These are phyloP conservation scores for Arabis hirsuta DNA, from an alignment of 345 rosid species.

Conservation along the genomic window DNA sequence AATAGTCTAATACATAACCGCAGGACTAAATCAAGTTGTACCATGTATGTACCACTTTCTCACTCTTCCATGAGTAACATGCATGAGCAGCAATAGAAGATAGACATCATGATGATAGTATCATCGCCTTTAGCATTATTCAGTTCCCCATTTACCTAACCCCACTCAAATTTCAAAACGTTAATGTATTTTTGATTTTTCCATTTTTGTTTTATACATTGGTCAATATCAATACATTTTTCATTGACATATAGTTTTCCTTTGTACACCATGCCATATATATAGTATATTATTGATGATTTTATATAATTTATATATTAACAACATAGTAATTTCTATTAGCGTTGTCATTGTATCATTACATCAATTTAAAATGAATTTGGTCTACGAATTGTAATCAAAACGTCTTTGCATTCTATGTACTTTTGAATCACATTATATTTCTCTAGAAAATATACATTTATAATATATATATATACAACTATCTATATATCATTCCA, in stretches of 20 bases:
- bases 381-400: neutral
- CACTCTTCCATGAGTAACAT: slow-evolving; percentile 39
- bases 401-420: neutral
- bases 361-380: neutral
- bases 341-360: neutral
- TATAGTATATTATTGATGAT: no score
- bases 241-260: neutral
- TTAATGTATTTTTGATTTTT: slow-evolving; percentile 1
- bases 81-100: slow-evolving; percentile 38
- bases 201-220: slow-evolving; percentile 27
- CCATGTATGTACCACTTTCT: slow-evolving; percentile 15
- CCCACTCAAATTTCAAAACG: slow-evolving; percentile 44
- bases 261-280: neutral
- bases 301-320: neutral
- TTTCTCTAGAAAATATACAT: neutral
- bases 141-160: slow-evolving; percentile 51
- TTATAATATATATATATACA: no score
- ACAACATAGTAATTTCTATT: neutral
- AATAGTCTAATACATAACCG: neutral
- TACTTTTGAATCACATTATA: neutral
- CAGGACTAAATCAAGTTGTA: slow-evolving; percentile 6
- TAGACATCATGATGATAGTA: slow-evolving; percentile 42
- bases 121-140: slow-evolving; percentile 59
- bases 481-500: neutral
- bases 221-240: slow-evolving; percentile 28